Evolutionary conservation across 441 rosid species (phyloP), one percentile per base, ranked within the genome.

Genomic region (Hypseocharis bilobata): DNA sequence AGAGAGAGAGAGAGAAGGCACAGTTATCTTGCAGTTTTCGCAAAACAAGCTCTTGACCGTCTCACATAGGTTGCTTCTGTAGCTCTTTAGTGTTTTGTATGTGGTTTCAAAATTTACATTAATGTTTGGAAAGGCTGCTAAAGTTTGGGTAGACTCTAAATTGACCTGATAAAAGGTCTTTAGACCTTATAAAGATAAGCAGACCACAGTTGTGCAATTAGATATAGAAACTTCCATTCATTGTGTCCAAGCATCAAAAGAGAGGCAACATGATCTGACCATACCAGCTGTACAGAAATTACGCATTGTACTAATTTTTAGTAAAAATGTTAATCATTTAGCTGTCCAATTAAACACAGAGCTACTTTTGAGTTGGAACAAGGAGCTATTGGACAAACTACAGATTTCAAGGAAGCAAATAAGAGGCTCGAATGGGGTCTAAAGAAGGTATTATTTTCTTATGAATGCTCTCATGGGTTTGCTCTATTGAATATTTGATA

Each of bases 351-450:
- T 34, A 8, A 34, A 34, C 54, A 17, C 84, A 91, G 97, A 78
- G 96, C 88, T 74, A 84, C 88, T 75, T 91, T 87, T 81, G 97
- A 86, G 77, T 66, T 91, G 75, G 97, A 91, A 77, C 75, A 85
- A 20, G 96, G 89, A 74, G 93, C 86, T 2, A 63, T 76, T 75
- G 99, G 96, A 68, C 96, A 93, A 74, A 83, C 82, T 77, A 80
- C 97, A 47, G 97, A 93, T 82, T 91, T 93, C 80, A 88, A 86
- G 79, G 97, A 91, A 75, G 78, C 84, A 72, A 91, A 73, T 74
- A 93, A 85, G 85, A 82, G 75, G 75, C 91, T 93, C 44, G 99
- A 91, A 77, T 93, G 99, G 99, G 82, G 77, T 58, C 75, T 93
- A 55, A 94, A 94, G 77, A 91, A 91, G 97, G 97, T 67, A 70